Evolutionary conservation across 495 filamentous ascomycete species (phyloP), one percentile per base, ranked within the genome.

Genomic region (Cryomyces minteri): DNA sequence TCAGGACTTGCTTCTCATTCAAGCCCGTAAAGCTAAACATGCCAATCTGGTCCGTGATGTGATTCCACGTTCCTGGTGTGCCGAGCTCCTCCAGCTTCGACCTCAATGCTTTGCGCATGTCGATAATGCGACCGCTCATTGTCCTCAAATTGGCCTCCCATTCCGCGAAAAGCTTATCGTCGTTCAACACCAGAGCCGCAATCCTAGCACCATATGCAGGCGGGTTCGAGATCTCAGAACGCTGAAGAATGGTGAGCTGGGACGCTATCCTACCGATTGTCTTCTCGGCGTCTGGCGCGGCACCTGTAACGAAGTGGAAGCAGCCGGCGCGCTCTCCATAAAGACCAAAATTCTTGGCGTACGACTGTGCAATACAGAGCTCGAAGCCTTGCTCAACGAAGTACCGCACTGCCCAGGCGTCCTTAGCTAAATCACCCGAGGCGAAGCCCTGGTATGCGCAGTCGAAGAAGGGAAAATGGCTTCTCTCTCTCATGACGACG

Each of bases 1-100:
- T 74, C 62, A 74, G 54, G n/a, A 94, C 90, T 62, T 99, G 90
- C 42, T 69, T 57, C 69, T 95, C 88, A 1, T 59, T 78, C 61
- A 99, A 60, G 0, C 90, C 90, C 2, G 90, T 99, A 61, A 92
- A 99, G 58, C 81, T 88, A 66, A 99, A 99, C 90, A 99, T 99
- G 55, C 90, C 90, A 61, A 99, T 99, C 72, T 99, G 90, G 50
- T 90, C 80, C 6, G 87, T 93, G 59, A 99, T 93, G 63, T 99
- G 90, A 47, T 84, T 80, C 90, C 90, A 98, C 8, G 72, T 77
- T 4, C 90, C 92, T 0, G 88, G 88, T 1, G 90, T 95, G 3
- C 73, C 78, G 31, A 85, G 58, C 51, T 77, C 74, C 63, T 93
- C 86, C 2, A 99, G 68, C 53, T 87, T 84, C 45, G 62, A 60